A percentile compares a stretch with the other conserved stretches of the same genome.
phyloP scores from a whole-genome alignment of 2,329 filamentous ascomycete species.

The Botrytis deweyae region DNA sequence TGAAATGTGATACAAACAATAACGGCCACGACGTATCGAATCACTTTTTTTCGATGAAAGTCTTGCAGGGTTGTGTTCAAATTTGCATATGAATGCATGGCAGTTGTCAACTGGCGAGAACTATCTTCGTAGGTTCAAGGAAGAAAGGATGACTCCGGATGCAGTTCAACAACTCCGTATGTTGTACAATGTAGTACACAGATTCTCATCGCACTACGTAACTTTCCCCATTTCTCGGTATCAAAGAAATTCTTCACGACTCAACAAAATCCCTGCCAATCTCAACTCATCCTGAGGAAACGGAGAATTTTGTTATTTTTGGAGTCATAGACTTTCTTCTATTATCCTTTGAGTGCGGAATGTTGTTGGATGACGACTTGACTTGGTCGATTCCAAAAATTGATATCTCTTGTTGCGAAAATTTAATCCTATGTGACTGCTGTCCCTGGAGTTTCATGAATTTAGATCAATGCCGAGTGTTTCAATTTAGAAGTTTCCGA shows the following conservation, averaged over 20 bases:
- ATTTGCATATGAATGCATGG: constrained; percentile 6
- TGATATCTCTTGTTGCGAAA: not conserved
- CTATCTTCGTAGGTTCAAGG: not conserved
- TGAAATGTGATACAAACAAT: constrained; percentile 3
- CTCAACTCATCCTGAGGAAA: not conserved
- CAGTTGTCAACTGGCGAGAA: not conserved
- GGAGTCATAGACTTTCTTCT: not conserved
- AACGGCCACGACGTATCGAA: not conserved
- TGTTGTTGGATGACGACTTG: not conserved
- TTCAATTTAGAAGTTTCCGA: not conserved
- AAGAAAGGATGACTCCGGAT: not conserved
- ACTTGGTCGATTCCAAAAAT: not conserved
- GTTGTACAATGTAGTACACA: not conserved
- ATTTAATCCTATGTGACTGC: not conserved
- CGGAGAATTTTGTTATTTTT: not conserved
- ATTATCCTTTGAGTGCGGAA: not conserved
- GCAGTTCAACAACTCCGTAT: not conserved
- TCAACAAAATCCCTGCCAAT: not conserved
- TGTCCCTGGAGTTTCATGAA: not conserved
- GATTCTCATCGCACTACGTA: not conserved
- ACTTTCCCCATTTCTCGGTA: not conserved
- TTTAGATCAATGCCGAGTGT: not conserved
- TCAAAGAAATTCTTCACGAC: not conserved
- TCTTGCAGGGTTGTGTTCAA: not conserved
- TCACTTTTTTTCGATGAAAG: not conserved